Evolutionary conservation across 371 early-diverging fungal genomes (phyloP).

Genomic region (Vairimorpha ceranae): DNA sequence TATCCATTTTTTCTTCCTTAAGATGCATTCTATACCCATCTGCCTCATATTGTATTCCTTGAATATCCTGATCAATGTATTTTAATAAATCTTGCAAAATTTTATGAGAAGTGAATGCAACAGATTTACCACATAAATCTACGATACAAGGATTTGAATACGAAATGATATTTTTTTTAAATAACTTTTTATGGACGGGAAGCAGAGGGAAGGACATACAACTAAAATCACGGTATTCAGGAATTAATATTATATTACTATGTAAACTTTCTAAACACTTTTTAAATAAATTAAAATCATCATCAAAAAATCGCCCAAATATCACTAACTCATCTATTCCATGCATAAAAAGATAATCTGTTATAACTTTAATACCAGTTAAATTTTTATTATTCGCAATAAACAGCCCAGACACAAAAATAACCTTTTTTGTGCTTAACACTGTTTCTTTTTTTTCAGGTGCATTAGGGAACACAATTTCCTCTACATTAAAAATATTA

Average conservation of each 20-base stretch:
- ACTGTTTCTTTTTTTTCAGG: neutral
- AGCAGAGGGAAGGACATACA: slow-evolving; percentile 19
- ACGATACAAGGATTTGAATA: slow-evolving; percentile 22
- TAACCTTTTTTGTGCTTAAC: neutral
- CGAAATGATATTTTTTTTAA: neutral
- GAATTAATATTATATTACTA: slow-evolving; percentile 17
- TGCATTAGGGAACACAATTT: slow-evolving; percentile 13
- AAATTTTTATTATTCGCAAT: neutral
- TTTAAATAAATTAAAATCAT: neutral
- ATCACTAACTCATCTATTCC: slow-evolving; percentile 17
- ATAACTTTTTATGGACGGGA: slow-evolving; percentile 42
- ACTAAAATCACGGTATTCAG: slow-evolving; percentile 34
- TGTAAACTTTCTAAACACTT: slow-evolving; percentile 2
- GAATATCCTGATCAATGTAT: slow-evolving; percentile 27
- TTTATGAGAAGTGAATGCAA: slow-evolving; percentile 3
- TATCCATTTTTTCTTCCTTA: neutral
- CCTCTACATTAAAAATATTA: neutral
- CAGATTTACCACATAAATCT: neutral
- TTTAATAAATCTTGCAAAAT: slow-evolving; percentile 43
- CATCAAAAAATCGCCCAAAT: slow-evolving; percentile 30
- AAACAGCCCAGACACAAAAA: slow-evolving; percentile 16
- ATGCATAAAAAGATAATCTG: neutral
- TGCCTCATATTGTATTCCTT: neutral
- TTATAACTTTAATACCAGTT: slow-evolving; percentile 10
- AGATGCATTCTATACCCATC: slow-evolving; percentile 35